Evolutionary conservation across 192 early-diverging fungal species (phyloP), one percentile per base, ranked within the genome.

Genomic region (Funneliformis mosseae): DNA sequence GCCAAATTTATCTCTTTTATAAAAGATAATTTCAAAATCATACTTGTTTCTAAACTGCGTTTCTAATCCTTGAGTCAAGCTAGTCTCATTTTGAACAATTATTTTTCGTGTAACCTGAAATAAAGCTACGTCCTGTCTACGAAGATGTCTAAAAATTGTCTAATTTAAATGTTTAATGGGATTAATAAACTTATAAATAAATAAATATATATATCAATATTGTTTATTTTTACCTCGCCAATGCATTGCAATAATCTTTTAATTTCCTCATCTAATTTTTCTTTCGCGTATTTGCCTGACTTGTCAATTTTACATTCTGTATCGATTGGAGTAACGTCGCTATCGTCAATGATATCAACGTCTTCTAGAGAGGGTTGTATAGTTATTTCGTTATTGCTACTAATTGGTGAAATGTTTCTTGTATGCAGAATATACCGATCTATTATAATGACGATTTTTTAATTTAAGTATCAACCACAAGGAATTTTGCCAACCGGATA

Each of bases 141-240:
- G 74, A 43, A 59, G 63, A 38, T 76, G 45, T 43, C 8, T 27
- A 76, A 76, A 76, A 27, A 76, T 76, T 62, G 74, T 61, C 74
- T 76, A 39, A 4, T 23, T 67, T n/a, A 41, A 69, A 70, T 28
- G n/a, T 41, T 70, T n/a, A 43, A 3, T 25, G 8, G 10, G n/a
- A 42, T 43, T 43, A 43, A 41, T 70, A 21, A 42, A 33, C n/a
- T n/a, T n/a, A n/a, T n/a, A n/a, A n/a, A n/a, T n/a, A n/a, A n/a
- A n/a, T n/a, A n/a, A n/a, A n/a, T n/a, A n/a, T n/a, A n/a, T n/a
- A n/a, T n/a, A n/a, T n/a, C n/a, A n/a, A n/a, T n/a, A n/a, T n/a
- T n/a, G n/a, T n/a, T n/a, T n/a, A n/a, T n/a, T n/a, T 39, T 39
- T 62, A 76, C 74, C 74, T 76, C 74, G 14, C 74, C 74, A 76